Evolutionary conservation across 2,329 filamentous ascomycete species (phyloP).

Genomic region (Calonectria naviculata): DNA sequence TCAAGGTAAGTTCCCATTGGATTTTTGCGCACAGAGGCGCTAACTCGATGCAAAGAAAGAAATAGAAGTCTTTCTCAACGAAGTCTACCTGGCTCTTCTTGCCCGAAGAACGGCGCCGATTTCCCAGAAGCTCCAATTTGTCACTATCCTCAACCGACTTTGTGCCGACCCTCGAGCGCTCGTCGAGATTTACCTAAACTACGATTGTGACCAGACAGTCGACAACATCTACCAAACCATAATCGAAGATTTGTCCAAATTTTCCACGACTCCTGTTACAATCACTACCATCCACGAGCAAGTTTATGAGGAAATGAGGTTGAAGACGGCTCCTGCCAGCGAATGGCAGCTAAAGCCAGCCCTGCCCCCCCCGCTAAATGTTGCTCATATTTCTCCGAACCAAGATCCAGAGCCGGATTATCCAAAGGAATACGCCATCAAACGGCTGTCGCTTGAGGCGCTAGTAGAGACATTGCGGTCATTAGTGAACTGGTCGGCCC

Average conservation of each 20-base stretch:
- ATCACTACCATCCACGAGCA: constrained; percentile 85
- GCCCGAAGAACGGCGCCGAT: constrained; percentile 87
- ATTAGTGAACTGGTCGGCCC: constrained; percentile 88
- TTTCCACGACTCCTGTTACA: constrained; percentile 82
- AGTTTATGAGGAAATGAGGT: constrained; percentile 83
- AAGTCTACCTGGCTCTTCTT: constrained; percentile 93
- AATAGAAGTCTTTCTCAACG: constrained; percentile 96
- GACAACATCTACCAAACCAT: constrained; percentile 98
- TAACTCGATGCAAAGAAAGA: constrained; percentile 76
- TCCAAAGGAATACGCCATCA: constrained; percentile 90
- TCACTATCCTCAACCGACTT: constrained; percentile 85
- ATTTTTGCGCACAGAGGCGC: constrained; percentile 2
- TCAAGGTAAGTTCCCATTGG: constrained; percentile 73
- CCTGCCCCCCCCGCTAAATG: constrained; percentile 86
- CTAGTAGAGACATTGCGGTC: constrained; percentile 90
- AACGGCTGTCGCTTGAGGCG: constrained; percentile 88
- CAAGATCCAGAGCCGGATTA: constrained; percentile 75
- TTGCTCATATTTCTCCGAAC: constrained; percentile 75
- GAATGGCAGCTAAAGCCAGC: constrained; percentile 92
- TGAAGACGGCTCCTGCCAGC: constrained; percentile 67
- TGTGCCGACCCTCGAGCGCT: constrained; percentile 87
- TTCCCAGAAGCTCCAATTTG: constrained; percentile 93
- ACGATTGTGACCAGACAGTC: constrained; percentile 94
- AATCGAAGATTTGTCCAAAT: constrained; percentile 91
- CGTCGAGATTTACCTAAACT: constrained; percentile 97